Percentiles rank a stretch among this genome's conserved stretches.
phyloP scores from a whole-genome alignment of 2,329 filamentous ascomycete genomes.

The Beauveria sp. region DNA sequence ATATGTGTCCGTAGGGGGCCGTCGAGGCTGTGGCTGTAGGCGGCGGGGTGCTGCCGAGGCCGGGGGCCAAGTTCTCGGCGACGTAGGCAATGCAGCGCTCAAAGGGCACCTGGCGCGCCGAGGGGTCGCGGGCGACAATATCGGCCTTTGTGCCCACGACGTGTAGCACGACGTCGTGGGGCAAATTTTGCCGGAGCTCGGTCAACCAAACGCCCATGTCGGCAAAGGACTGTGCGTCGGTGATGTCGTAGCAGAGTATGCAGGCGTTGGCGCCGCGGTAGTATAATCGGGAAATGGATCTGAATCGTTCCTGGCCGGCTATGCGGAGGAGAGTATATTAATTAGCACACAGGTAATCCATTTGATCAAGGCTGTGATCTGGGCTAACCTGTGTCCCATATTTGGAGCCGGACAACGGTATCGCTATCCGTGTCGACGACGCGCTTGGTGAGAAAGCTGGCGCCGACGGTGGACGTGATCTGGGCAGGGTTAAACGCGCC shows the following conservation, averaged over 20 bases:
- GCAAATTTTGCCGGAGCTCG: conserved; percentile 74
- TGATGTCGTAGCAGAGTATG: conserved; percentile 92
- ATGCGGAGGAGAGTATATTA: conserved; percentile 4
- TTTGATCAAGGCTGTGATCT: no score
- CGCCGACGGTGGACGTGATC: conserved; percentile 65
- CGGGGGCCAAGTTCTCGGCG: conserved; percentile 78
- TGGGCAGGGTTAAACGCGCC: conserved; percentile 60
- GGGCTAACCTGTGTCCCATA: conserved; percentile 76
- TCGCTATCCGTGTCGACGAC: conserved; percentile 78
- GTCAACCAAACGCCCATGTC: conserved; percentile 90
- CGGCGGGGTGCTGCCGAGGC: conserved; percentile 58
- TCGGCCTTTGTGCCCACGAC: conserved; percentile 95
- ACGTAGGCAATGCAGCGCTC: conserved; percentile 95
- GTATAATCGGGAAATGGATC: conserved; percentile 89
- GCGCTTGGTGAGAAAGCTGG: conserved; percentile 72
- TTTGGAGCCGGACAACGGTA: conserved; percentile 82
- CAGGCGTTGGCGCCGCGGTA: conserved; percentile 93
- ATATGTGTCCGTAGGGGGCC: conserved; percentile 22
- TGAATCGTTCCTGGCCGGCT: conserved; percentile 89
- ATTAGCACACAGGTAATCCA: conserved; percentile 10
- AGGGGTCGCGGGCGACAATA: conserved; percentile 77
- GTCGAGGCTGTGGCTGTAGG: conserved; percentile 44
- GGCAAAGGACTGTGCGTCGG: conserved; percentile 72
- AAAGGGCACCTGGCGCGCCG: conserved; percentile 76
- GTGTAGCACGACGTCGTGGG: conserved; percentile 74